Conservation (phyloP, 257 asterid genomes). For the Lavandula angustifolia region DNA sequence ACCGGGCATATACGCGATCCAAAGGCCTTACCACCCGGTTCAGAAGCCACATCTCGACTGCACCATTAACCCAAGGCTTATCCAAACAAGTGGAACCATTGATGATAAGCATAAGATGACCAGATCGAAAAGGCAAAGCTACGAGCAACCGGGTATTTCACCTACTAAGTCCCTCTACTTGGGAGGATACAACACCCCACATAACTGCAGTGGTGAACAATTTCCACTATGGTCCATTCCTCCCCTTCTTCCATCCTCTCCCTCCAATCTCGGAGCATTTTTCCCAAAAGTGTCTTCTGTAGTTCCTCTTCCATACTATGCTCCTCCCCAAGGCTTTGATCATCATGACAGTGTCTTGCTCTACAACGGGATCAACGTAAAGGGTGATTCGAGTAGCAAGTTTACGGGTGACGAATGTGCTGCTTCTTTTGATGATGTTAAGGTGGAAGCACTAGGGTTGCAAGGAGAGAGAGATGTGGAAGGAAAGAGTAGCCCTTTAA, state of each 20-base stretch:
- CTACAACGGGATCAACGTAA: slow-evolving; percentile 23
- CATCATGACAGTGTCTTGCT: slow-evolving; percentile 22
- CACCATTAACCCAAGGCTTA: slow-evolving; percentile 28
- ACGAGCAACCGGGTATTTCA: slow-evolving; percentile 35
- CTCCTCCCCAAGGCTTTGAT: slow-evolving; percentile 32
- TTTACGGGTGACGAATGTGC: slow-evolving; percentile 29
- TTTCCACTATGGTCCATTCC: slow-evolving; percentile 60
- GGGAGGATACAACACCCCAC: slow-evolving; percentile 57
- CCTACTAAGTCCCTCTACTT: slow-evolving; percentile 51
- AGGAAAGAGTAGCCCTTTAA: slow-evolving; percentile 33
- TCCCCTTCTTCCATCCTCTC: slow-evolving; percentile 52
- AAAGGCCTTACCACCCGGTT: slow-evolving; percentile 52
- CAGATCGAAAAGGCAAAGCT: slow-evolving; percentile 50
- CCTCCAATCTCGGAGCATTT: slow-evolving; percentile 38
- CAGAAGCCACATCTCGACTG: slow-evolving; percentile 40
- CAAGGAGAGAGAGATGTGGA: slow-evolving; percentile 39
- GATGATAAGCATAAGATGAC: slow-evolving; percentile 36
- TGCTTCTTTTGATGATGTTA: slow-evolving; percentile 32
- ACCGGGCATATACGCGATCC: slow-evolving; percentile 59
- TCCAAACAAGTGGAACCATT: slow-evolving; percentile 28
- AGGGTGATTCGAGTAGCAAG: slow-evolving; percentile 23
- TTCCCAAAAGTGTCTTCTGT: slow-evolving; percentile 39
- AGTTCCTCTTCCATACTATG: slow-evolving; percentile 31
- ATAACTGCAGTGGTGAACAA: slow-evolving; percentile 40
- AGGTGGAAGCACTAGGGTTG: slow-evolving; percentile 39